A percentile compares a stretch with the other conserved stretches of the same genome.
Evolutionary conservation across 176 grass and related monocot genomes (phyloP).

Genomic region (Musa acuminata): DNA sequence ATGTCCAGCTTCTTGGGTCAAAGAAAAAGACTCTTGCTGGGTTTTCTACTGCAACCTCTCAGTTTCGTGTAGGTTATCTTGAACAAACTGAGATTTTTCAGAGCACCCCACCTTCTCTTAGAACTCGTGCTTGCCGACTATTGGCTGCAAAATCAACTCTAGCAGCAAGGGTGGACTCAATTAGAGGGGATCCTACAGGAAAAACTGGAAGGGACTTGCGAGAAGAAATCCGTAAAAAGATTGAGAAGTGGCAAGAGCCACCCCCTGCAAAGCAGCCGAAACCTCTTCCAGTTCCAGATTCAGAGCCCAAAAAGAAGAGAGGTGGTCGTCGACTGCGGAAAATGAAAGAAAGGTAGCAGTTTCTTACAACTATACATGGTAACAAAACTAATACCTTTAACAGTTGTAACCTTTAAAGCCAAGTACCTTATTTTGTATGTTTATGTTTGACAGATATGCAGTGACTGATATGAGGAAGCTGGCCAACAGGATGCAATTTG

Average conservation of each 20-base stretch:
- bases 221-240: slow-evolving; percentile 76
- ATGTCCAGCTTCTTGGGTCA: slow-evolving; percentile 71
- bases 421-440: slow-evolving; percentile 5
- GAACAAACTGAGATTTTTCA: slow-evolving; percentile 91
- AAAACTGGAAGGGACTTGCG: slow-evolving; percentile 66
- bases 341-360: slow-evolving; percentile 80
- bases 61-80: slow-evolving; percentile 72
- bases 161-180: slow-evolving; percentile 66
- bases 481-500: slow-evolving; percentile 81
- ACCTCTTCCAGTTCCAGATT: slow-evolving; percentile 81
- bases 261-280: slow-evolving; percentile 86
- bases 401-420: slow-evolving; percentile 3
- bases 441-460: slow-evolving; percentile 56
- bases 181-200: slow-evolving; percentile 81
- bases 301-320: slow-evolving; percentile 73
- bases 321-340: slow-evolving; percentile 59
- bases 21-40: slow-evolving; percentile 79
- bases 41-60: slow-evolving; percentile 67
- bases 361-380: not conserved
- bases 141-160: slow-evolving; percentile 70
- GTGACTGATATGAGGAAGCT: slow-evolving; percentile 86
- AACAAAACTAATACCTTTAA: not conserved
- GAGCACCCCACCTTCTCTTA: slow-evolving; percentile 61
- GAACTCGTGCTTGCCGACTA: slow-evolving; percentile 51
- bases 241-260: slow-evolving; percentile 87